Conservation (phyloP, 495 filamentous ascomycete species). For the Xylaria flabelliformis region DNA sequence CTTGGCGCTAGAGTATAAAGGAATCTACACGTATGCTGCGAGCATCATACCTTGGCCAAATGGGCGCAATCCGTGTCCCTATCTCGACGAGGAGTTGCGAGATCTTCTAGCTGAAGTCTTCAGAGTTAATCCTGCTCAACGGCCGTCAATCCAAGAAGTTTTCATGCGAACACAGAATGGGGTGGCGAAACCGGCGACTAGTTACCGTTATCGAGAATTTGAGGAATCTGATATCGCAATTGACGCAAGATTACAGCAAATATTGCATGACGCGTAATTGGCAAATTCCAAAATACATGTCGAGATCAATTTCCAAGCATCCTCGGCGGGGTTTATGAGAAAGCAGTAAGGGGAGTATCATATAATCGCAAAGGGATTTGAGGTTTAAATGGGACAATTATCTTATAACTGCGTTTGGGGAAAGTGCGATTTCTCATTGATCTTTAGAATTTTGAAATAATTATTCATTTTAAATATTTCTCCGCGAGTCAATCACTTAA, state of each 20-base stretch:
- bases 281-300: background rate
- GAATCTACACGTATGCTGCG: background rate
- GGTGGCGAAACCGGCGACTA: background rate
- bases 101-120: background rate
- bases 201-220: background rate
- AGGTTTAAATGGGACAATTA: too few relatives aligned
- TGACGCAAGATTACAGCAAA: background rate
- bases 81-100: constrained; percentile 17
- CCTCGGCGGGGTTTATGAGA: too few relatives aligned
- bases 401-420: too few relatives aligned
- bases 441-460: too few relatives aligned
- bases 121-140: background rate
- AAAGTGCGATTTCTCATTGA: too few relatives aligned
- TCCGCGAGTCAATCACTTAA: too few relatives aligned
- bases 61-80: background rate
- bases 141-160: background rate
- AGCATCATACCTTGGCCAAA: background rate
- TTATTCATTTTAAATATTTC: too few relatives aligned
- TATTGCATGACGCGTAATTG: constrained; percentile 1
- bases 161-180: background rate
- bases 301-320: background rate
- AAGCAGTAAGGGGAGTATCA: background rate
- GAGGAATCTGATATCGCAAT: constrained; percentile 13
- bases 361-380: too few relatives aligned
- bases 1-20: background rate